These are phyloP conservation scores for Brassica nigra DNA, from an alignment of 345 rosid species.

Conservation along the genomic window DNA sequence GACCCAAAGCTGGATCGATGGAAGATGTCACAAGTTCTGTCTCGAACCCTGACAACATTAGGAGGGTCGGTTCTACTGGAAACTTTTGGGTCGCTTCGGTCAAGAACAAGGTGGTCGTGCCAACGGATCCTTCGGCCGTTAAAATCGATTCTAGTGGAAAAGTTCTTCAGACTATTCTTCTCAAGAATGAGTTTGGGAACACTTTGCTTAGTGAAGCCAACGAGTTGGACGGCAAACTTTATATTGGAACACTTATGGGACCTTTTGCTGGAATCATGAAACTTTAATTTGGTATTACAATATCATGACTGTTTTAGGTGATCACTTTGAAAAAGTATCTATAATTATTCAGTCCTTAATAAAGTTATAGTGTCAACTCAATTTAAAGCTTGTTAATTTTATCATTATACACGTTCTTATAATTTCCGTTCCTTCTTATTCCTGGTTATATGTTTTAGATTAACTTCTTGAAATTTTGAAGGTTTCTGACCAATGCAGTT, in stretches of 20 bases:
- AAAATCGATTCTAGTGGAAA: slow-evolving; percentile 31
- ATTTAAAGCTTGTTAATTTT: too few relatives aligned
- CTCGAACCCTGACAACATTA: slow-evolving; percentile 43
- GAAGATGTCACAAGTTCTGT: slow-evolving; percentile 29
- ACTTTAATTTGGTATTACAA: slow-evolving; percentile 9
- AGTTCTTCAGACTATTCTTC: slow-evolving; percentile 31
- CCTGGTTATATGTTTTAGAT: neutral
- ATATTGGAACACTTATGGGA: slow-evolving; percentile 35
- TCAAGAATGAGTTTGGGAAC: slow-evolving; percentile 37
- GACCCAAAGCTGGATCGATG: slow-evolving; percentile 33
- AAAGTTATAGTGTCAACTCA: neutral
- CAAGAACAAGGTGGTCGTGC: slow-evolving; percentile 26
- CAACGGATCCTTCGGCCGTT: slow-evolving; percentile 36
- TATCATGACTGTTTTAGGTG: neutral
- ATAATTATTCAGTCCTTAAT: neutral
- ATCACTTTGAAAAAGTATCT: neutral
- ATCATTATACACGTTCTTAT: neutral
- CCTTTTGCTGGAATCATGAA: slow-evolving; percentile 37
- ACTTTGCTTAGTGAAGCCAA: slow-evolving; percentile 42
- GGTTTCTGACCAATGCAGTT: too few relatives aligned
- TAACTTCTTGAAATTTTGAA: neutral
- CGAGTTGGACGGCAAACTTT: slow-evolving; percentile 33
- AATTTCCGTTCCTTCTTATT: neutral
- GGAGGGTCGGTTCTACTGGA: slow-evolving; percentile 32
- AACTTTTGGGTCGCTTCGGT: slow-evolving; percentile 42